These are phyloP conservation scores for Podila verticillata DNA, from an alignment of 192 early-diverging fungal genomes.

Conservation along the genomic window DNA sequence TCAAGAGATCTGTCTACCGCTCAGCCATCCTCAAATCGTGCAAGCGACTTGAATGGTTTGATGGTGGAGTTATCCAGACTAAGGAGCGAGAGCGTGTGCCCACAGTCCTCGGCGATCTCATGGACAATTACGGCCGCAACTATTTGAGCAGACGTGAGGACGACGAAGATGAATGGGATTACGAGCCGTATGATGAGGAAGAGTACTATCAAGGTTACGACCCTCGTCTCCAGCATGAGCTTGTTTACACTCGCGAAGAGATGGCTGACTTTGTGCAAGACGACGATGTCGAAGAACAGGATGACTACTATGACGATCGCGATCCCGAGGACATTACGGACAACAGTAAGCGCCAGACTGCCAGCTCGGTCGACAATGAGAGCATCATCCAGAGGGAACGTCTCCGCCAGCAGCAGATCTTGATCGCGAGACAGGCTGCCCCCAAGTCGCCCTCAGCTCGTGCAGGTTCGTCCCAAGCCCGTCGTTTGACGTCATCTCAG, in stretches of 20 bases:
- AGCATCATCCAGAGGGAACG: slow-evolving; percentile 14
- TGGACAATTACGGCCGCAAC: slow-evolving; percentile 36
- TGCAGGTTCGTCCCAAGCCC: slow-evolving; percentile 6
- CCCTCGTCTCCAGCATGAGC: slow-evolving; percentile 1
- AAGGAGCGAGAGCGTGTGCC: slow-evolving; percentile 43
- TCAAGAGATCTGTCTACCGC: slow-evolving; percentile 43
- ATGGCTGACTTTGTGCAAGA: slow-evolving; percentile 7
- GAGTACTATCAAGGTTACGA: slow-evolving; percentile 3
- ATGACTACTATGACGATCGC: slow-evolving; percentile 16
- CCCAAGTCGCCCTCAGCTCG: slow-evolving; percentile 19
- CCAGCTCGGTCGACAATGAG: slow-evolving; percentile 34
- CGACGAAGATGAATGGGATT: slow-evolving; percentile 38
- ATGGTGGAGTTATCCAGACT: slow-evolving; percentile 30
- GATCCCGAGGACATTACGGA: slow-evolving; percentile 49
- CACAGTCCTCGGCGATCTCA: slow-evolving; percentile 17
- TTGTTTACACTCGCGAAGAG: slow-evolving; percentile 3
- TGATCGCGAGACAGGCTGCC: neutral
- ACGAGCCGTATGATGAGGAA: slow-evolving; percentile 7
- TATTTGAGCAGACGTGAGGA: slow-evolving; percentile 35
- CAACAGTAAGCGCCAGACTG: slow-evolving; percentile 25
- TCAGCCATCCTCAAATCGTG: slow-evolving; percentile 44
- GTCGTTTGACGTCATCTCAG: slow-evolving; percentile 3
- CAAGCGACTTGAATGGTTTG: slow-evolving; percentile 43
- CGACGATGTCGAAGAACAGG: slow-evolving; percentile 7
- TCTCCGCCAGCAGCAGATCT: slow-evolving; percentile 8